Conservation (phyloP, 768 basidiomycete genomes). For the Amanita jacksonii region DNA sequence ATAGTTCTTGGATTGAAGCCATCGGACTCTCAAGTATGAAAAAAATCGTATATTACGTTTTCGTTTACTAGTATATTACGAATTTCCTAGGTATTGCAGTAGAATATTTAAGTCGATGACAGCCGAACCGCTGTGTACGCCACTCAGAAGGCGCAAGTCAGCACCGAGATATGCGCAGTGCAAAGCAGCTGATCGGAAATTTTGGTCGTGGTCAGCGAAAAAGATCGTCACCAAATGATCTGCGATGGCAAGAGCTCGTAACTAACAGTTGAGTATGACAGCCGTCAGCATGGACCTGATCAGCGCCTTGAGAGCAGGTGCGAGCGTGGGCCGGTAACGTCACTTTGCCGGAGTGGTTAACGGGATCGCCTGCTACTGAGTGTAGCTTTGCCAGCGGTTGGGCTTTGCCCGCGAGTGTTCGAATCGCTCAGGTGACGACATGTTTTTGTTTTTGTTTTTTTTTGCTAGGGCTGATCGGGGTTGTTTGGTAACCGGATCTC, state of each 20-base stretch:
- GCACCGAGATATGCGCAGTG: no score
- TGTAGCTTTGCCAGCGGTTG: conserved; percentile 15
- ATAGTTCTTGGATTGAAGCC: conserved; percentile 3
- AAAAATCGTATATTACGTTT: no score
- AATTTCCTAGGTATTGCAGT: no score
- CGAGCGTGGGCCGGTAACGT: conserved; percentile 7
- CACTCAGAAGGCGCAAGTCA: no score
- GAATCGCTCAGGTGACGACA: conserved; percentile 26
- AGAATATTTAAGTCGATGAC: no score
- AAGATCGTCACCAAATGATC: conserved; percentile 6
- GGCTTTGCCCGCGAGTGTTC: conserved; percentile 25
- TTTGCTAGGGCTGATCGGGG: no score
- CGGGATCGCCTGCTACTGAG: conserved; percentile 14
- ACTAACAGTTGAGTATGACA: conserved; percentile 1
- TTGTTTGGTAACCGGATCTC: conserved; percentile 5
- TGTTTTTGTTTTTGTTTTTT: conserved; percentile 8
- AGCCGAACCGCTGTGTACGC: no score
- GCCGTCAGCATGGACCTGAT: conserved; percentile 1
- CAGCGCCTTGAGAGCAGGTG: no score
- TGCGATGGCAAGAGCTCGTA: no score
- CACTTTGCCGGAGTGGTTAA: conserved; percentile 23
- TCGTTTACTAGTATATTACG: no score
- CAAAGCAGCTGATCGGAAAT: no score
- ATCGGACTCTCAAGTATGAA: neutral
- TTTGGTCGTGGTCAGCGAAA: neutral